phyloP scores from a whole-genome alignment of 164 flowering plant genomes.

The Nymphaea thermarum region DNA sequence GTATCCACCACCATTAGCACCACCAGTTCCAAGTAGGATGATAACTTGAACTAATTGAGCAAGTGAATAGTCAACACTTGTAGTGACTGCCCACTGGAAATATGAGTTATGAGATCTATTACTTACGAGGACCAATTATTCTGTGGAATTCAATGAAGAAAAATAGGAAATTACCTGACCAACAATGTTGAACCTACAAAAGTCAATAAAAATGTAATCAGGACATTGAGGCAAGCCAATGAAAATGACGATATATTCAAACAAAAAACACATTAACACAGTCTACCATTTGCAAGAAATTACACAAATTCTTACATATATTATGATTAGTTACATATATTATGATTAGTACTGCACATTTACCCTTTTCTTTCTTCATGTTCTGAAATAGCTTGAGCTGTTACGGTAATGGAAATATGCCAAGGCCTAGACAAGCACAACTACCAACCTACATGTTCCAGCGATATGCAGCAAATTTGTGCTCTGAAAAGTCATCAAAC shows the following conservation, averaged over 20 bases:
- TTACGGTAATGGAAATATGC: no score
- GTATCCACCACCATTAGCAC: slow-evolving; percentile 84
- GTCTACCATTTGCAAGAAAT: neutral
- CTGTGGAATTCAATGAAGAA: neutral
- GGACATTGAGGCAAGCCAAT: neutral
- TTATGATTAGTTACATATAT: no score
- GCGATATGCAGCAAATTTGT: no score
- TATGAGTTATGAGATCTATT: neutral
- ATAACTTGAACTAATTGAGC: slow-evolving; percentile 91
- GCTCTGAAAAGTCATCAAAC: no score
- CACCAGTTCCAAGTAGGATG: slow-evolving; percentile 86
- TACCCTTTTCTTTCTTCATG: no score
- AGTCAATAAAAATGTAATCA: slow-evolving; percentile 1
- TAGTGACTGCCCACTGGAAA: slow-evolving; percentile 99
- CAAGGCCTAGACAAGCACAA: no score
- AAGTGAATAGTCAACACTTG: slow-evolving; percentile 84
- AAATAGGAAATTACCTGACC: slow-evolving; percentile 62
- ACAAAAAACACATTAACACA: no score
- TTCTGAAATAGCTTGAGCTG: no score
- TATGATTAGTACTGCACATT: no score
- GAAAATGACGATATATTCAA: neutral
- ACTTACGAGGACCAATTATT: neutral
- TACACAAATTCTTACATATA: no score
- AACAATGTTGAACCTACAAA: slow-evolving; percentile 93
- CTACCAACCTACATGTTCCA: no score